These are phyloP conservation scores for Croton setiger DNA, from an alignment of 441 rosid genomes.

Conservation along the genomic window DNA sequence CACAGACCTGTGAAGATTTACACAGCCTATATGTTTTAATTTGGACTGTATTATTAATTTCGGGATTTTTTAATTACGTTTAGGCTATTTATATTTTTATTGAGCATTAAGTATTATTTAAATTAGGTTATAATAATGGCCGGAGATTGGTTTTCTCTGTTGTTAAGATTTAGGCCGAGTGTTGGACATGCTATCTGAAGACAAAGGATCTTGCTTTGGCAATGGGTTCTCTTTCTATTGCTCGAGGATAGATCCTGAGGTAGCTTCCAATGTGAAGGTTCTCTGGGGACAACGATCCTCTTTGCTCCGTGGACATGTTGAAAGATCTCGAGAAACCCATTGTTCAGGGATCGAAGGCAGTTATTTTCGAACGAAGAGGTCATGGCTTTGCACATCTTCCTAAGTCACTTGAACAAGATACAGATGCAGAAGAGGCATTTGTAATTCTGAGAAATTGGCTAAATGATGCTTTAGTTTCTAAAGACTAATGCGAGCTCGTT, in stretches of 20 bases:
- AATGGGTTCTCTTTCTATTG: slow-evolving; percentile 80
- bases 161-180: too few relatives aligned
- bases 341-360: slow-evolving; percentile 44
- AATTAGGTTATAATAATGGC: too few relatives aligned
- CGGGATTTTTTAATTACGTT: too few relatives aligned
- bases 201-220: slow-evolving; percentile 46
- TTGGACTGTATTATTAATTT: too few relatives aligned
- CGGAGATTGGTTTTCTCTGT: too few relatives aligned
- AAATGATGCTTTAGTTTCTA: slow-evolving; percentile 36
- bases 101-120: too few relatives aligned
- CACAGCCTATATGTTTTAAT: too few relatives aligned
- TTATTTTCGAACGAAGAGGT: slow-evolving; percentile 61
- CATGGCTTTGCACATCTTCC: slow-evolving; percentile 81
- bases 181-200: slow-evolving; percentile 54
- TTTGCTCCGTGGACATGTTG: slow-evolving; percentile 45
- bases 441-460: slow-evolving; percentile 64
- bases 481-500: slow-evolving; percentile 11
- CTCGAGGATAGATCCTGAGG: slow-evolving; percentile 53
- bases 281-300: slow-evolving; percentile 68
- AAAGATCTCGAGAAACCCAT: slow-evolving; percentile 43
- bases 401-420: slow-evolving; percentile 64
- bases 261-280: slow-evolving; percentile 45
- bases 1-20: too few relatives aligned
- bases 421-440: slow-evolving; percentile 76
- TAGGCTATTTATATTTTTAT: too few relatives aligned